Evolutionary conservation across 257 asterid species (phyloP).

Genomic region (Nicotiana knightiana): DNA sequence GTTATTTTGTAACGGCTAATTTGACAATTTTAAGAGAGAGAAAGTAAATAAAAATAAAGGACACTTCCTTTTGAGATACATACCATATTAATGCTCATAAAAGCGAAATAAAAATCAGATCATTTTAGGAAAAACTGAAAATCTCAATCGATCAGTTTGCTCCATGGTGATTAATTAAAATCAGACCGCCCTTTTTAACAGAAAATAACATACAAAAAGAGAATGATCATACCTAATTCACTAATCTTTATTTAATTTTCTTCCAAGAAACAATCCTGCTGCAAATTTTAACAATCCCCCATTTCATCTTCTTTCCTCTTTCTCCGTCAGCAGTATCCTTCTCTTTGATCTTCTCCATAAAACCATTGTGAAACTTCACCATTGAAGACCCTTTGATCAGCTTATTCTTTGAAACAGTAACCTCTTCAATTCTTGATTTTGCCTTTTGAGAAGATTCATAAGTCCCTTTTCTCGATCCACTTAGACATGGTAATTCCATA

Average conservation of each 20-base stretch:
- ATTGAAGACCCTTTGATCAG: slow-evolving; percentile 10
- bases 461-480: slow-evolving; percentile 17
- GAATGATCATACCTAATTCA: neutral
- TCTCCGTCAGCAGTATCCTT: slow-evolving; percentile 18
- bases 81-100: neutral
- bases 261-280: neutral
- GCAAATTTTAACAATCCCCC: neutral
- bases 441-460: neutral
- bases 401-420: neutral
- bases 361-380: slow-evolving; percentile 5
- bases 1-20: too few species aligned
- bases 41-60: too few species aligned
- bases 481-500: slow-evolving; percentile 36
- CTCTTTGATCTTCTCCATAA: neutral
- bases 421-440: neutral
- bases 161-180: neutral
- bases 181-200: neutral
- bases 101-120: neutral
- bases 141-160: neutral
- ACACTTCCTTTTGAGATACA: neutral
- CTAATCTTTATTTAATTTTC: neutral
- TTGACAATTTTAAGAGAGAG: too few species aligned
- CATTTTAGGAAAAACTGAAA: neutral
- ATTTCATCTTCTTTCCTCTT: slow-evolving; percentile 5
- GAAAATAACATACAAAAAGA: neutral